Evolutionary conservation across 2,329 filamentous ascomycete genomes (phyloP).

Genomic region (Aspergillus vadensis): DNA sequence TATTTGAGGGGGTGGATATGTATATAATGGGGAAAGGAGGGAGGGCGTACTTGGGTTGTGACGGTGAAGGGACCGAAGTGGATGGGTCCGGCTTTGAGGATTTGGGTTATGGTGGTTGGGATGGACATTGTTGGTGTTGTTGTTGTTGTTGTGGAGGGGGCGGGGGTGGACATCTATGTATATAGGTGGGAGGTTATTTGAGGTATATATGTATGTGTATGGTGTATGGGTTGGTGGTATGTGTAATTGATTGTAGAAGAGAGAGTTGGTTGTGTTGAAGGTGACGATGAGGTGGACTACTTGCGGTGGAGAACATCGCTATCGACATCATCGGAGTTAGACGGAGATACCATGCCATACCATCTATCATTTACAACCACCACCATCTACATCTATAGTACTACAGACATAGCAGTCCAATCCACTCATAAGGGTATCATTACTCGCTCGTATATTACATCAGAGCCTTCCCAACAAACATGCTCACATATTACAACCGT

Average conservation of each 20-base stretch:
- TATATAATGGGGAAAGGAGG: background rate
- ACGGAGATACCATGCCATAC: background rate
- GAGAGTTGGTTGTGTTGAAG: background rate
- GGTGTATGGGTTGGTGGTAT: background rate
- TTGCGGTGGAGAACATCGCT: background rate
- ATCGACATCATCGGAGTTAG: background rate
- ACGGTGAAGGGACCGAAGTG: conserved; percentile 77
- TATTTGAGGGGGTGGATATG: background rate
- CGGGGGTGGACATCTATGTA: background rate
- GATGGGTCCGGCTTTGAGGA: conserved; percentile 47
- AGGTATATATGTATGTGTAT: background rate
- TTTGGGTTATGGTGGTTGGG: conserved; percentile 24
- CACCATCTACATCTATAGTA: background rate
- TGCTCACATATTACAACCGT: conserved; percentile 22
- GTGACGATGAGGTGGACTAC: background rate
- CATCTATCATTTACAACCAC: too few species aligned
- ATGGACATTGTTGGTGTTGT: conserved; percentile 12
- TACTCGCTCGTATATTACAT: conserved; percentile 26
- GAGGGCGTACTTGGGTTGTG: conserved; percentile 63
- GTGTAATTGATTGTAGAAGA: background rate
- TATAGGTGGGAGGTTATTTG: background rate
- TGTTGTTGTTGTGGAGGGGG: background rate
- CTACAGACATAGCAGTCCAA: too few species aligned
- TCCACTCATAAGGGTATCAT: conserved; percentile 24
- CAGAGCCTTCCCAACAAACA: conserved; percentile 8